phyloP scores from a whole-genome alignment of 2,329 filamentous ascomycete species.

The Botrytis squamosa region DNA sequence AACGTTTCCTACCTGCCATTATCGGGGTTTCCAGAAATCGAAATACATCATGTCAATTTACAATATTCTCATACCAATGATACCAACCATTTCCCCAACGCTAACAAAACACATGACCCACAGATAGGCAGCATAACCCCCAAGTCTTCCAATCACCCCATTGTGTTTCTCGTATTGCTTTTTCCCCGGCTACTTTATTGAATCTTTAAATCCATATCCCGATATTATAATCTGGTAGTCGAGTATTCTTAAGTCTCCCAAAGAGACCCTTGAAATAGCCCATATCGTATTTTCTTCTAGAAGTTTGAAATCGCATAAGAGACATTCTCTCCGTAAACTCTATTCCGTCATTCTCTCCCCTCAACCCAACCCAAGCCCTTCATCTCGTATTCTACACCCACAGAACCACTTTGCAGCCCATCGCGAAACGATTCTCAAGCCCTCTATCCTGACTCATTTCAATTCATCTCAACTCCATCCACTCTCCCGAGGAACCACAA shows the following conservation, averaged over 20 bases:
- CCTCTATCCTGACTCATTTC: not conserved
- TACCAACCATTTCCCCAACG: not conserved
- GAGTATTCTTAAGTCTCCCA: not conserved
- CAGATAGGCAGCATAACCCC: not conserved
- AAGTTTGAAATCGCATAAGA: not conserved
- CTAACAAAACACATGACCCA: not conserved
- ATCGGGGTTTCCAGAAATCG: not conserved
- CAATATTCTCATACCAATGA: not conserved
- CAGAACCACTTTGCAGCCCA: not conserved
- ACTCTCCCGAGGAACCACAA: no score
- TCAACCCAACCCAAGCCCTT: not conserved
- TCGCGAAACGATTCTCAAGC: not conserved
- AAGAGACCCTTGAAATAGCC: not conserved
- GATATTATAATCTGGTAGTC: not conserved
- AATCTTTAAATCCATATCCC: not conserved
- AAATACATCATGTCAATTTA: not conserved
- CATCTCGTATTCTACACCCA: not conserved
- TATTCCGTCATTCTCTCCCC: not conserved
- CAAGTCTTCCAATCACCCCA: not conserved
- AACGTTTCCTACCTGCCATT: not conserved
- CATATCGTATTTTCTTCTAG: not conserved
- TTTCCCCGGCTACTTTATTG: not conserved
- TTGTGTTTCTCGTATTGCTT: not conserved
- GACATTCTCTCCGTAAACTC: not conserved
- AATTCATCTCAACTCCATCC: not conserved